Conservation (phyloP, 768 basidiomycete species). For the Lentinula lateritia region DNA sequence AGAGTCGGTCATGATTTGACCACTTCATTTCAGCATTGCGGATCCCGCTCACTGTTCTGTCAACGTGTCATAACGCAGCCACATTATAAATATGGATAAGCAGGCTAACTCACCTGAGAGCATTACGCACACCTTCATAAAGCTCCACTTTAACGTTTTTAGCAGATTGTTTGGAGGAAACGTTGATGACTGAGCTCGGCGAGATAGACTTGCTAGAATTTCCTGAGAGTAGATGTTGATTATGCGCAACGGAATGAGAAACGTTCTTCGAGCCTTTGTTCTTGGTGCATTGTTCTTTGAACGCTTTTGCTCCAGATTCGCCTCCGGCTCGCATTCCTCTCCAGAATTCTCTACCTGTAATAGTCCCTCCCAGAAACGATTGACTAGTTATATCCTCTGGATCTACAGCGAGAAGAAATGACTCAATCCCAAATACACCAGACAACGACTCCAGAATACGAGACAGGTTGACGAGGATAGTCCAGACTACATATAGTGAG, state of each 20-base stretch:
- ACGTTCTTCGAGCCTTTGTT: neutral
- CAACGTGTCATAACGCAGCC: neutral
- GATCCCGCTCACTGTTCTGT: constrained; percentile 49
- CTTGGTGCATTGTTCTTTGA: constrained; percentile 40
- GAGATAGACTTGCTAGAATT: constrained; percentile 13
- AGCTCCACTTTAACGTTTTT: constrained; percentile 48
- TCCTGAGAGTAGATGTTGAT: neutral
- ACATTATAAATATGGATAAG: constrained; percentile 5
- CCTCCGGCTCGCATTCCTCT: constrained; percentile 55
- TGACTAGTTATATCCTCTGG: constrained; percentile 38
- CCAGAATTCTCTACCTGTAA: constrained; percentile 63
- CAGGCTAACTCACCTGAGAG: constrained; percentile 38
- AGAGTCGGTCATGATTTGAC: constrained; percentile 57
- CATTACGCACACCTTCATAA: constrained; percentile 48
- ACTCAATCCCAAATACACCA: constrained; percentile 46
- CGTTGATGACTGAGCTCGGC: neutral
- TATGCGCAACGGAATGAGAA: neutral
- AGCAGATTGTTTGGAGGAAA: constrained; percentile 20
- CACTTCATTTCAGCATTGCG: constrained; percentile 74
- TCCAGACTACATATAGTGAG: constrained; percentile 29
- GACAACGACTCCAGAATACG: constrained; percentile 49
- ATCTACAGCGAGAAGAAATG: constrained; percentile 58
- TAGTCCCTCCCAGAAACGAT: constrained; percentile 61
- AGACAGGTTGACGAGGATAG: constrained; percentile 44
- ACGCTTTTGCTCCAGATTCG: constrained; percentile 47